Conservation (phyloP, 441 rosid genomes). For the Gossypium laxum region DNA sequence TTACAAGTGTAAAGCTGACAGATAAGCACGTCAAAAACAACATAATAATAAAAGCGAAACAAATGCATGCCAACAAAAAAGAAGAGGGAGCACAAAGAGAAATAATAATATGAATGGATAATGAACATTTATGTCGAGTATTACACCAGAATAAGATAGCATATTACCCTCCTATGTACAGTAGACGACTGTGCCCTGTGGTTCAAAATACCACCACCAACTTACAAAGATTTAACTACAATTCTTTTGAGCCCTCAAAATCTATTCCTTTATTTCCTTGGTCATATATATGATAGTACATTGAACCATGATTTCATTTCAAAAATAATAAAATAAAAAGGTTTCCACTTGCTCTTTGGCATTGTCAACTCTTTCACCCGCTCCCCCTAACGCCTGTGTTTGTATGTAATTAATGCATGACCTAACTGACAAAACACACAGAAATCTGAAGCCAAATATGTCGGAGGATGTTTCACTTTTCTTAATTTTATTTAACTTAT, state of each 20-base stretch:
- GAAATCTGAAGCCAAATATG: constrained; percentile 12
- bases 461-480: neutral
- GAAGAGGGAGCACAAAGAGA: neutral
- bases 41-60: no score
- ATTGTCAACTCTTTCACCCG: neutral
- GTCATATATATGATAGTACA: constrained; percentile 10
- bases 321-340: neutral
- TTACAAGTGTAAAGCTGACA: no score
- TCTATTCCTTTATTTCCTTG: constrained; percentile 24
- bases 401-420: constrained; percentile 9
- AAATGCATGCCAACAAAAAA: neutral
- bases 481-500: neutral
- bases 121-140: constrained; percentile 27
- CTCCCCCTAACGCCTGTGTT: neutral
- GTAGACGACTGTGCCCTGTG: constrained; percentile 9
- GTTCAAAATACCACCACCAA: constrained; percentile 25
- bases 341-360: constrained; percentile 12
- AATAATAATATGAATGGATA: constrained; percentile 27
- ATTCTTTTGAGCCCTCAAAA: constrained; percentile 10
- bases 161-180: constrained; percentile 30
- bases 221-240: constrained; percentile 29
- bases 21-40: neutral
- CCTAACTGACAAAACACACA: constrained; percentile 16
- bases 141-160: constrained; percentile 18
- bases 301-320: constrained; percentile 11